Percentiles rank a stretch among this genome's conserved stretches.
Conservation (phyloP, 306 rosid species). For the Prinsepia uniflora region DNA sequence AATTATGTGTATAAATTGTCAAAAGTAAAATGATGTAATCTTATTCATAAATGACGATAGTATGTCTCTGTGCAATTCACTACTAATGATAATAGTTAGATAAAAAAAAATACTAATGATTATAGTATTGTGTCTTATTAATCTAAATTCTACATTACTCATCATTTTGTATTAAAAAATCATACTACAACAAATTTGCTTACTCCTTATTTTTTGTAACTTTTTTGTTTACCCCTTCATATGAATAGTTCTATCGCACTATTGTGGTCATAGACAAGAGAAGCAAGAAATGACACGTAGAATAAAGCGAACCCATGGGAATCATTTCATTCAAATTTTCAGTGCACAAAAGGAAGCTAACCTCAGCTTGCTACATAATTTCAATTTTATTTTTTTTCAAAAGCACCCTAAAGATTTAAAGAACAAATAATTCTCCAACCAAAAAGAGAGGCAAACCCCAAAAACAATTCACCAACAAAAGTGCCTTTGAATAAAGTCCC, state of each 20-base stretch:
- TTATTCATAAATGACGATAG: too few species aligned
- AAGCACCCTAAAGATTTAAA: constrained; percentile 17
- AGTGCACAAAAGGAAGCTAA: constrained; percentile 33
- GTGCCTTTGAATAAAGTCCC: constrained; percentile 47
- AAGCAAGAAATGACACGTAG: background rate
- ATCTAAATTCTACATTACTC: too few species aligned
- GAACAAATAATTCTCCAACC: constrained; percentile 26
- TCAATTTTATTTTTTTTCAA: constrained; percentile 20
- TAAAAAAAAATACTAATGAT: too few species aligned
- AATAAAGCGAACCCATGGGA: constrained; percentile 25
- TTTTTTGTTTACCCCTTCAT: too few species aligned
- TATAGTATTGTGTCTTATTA: too few species aligned
- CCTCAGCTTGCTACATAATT: constrained; percentile 29
- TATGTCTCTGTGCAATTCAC: too few species aligned
- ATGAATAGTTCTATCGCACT: background rate
- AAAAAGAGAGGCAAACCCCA: constrained; percentile 31
- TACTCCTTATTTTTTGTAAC: too few species aligned
- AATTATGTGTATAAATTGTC: too few species aligned
- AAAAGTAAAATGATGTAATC: too few species aligned
- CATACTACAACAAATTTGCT: too few species aligned
- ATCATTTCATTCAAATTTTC: constrained; percentile 10
- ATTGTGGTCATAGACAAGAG: constrained; percentile 13
- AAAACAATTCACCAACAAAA: constrained; percentile 35
- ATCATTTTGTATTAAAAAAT: too few species aligned
- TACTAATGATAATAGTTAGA: too few species aligned